These are phyloP conservation scores for Onygenales sp. DNA, from an alignment of 2,329 filamentous ascomycete genomes.

Conservation along the genomic window DNA sequence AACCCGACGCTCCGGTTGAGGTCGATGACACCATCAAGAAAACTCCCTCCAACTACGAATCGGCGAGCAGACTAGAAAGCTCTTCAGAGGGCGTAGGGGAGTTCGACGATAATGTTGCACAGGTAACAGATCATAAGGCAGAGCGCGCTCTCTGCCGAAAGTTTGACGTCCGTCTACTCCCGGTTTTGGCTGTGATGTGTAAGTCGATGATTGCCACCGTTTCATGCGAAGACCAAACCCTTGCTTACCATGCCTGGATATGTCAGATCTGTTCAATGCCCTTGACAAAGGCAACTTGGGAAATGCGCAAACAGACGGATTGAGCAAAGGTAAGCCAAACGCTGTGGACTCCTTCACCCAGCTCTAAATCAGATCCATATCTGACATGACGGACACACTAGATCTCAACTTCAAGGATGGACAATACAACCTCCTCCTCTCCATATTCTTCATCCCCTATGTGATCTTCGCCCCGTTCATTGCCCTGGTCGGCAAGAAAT, in stretches of 20 bases:
- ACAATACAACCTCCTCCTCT: conserved; percentile 60
- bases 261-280: conserved; percentile 45
- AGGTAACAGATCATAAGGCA: conserved; percentile 34
- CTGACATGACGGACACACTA: conserved; percentile 8
- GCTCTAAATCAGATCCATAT: background rate
- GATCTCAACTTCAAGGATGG: conserved; percentile 49
- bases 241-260: conserved; percentile 1
- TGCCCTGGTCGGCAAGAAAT: conserved; percentile 59
- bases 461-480: conserved; percentile 60
- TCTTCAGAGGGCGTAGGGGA: background rate
- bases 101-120: conserved; percentile 17
- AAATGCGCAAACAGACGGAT: conserved; percentile 48
- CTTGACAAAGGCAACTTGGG: conserved; percentile 43
- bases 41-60: background rate
- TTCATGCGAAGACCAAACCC: background rate
- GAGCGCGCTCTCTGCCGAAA: conserved; percentile 45
- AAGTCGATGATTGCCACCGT: conserved; percentile 9
- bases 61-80: background rate
- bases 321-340: conserved; percentile 27
- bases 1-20: background rate
- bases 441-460: conserved; percentile 67
- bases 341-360: background rate
- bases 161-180: conserved; percentile 43
- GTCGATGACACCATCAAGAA: background rate
- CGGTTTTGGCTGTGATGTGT: conserved; percentile 51